phyloP scores from a whole-genome alignment of 177 flowering plant genomes.

The Vitis hybrid region DNA sequence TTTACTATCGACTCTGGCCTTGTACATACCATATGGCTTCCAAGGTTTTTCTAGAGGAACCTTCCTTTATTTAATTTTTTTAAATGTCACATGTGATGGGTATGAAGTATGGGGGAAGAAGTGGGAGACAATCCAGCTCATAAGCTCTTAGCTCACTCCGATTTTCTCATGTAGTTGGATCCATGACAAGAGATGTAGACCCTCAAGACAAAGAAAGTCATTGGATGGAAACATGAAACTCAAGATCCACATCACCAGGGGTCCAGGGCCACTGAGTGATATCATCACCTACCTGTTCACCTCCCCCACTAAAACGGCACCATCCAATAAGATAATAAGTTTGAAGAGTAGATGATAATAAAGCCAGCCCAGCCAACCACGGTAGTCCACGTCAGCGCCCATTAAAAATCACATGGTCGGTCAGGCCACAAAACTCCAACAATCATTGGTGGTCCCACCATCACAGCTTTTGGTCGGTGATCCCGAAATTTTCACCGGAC shows the following conservation, averaged over 20 bases:
- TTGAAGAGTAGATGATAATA: constrained; percentile 5
- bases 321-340: neutral
- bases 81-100: too few species aligned
- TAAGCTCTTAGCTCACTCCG: too few species aligned
- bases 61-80: too few species aligned
- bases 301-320: neutral
- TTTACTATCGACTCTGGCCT: too few species aligned
- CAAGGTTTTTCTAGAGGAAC: too few species aligned
- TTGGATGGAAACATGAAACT: neutral
- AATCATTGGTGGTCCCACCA: constrained; percentile 24
- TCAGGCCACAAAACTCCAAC: neutral
- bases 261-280: neutral
- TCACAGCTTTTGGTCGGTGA: constrained; percentile 15
- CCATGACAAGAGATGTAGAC: too few species aligned
- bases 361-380: constrained; percentile 9
- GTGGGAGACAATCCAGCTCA: too few species aligned
- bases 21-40: too few species aligned
- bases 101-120: too few species aligned
- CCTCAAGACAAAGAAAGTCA: too few species aligned
- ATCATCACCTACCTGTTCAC: neutral
- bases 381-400: neutral
- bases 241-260: too few species aligned
- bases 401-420: constrained; percentile 30
- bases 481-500: neutral
- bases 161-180: too few species aligned